Percentiles rank a stretch among this genome's conserved stretches.
Conservation (phyloP, 2,329 filamentous ascomycete genomes). For the Aspergillus costaricaensis region DNA sequence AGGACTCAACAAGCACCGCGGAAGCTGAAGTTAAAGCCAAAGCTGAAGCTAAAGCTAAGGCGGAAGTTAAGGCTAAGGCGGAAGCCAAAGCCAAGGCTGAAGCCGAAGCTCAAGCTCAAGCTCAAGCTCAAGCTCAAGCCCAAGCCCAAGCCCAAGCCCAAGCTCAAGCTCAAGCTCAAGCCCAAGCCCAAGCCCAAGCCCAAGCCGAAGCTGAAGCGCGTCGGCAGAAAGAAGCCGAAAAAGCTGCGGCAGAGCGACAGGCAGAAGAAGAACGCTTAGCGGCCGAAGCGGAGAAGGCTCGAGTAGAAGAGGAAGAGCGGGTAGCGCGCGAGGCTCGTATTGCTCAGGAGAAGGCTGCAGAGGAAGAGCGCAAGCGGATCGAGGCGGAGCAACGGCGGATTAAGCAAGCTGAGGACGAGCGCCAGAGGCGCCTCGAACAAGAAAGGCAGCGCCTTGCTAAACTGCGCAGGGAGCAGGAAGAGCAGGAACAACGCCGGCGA, state of each 20-base stretch:
- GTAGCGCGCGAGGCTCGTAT: slow-evolving; percentile 36
- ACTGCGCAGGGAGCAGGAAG: slow-evolving; percentile 47
- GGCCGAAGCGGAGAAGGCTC: slow-evolving; percentile 34
- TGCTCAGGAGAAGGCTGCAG: slow-evolving; percentile 46
- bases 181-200: background rate
- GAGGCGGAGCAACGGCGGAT: slow-evolving; percentile 46
- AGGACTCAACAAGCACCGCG: slow-evolving; percentile 26
- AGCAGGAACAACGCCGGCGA: slow-evolving; percentile 49
- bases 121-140: slow-evolving; percentile 15
- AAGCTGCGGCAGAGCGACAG: slow-evolving; percentile 35
- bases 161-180: too few relatives aligned
- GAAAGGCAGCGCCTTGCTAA: slow-evolving; percentile 46
- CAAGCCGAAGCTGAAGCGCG: slow-evolving; percentile 30
- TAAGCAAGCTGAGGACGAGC: slow-evolving; percentile 51
- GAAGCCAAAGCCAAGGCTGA: slow-evolving; percentile 8
- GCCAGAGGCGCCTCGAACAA: slow-evolving; percentile 45
- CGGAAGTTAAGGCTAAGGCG: too few relatives aligned
- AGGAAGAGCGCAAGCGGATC: slow-evolving; percentile 45
- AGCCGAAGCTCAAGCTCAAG: slow-evolving; percentile 25
- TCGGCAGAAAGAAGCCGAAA: slow-evolving; percentile 26
- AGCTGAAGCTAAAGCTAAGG: too few relatives aligned
- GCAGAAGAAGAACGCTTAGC: slow-evolving; percentile 33
- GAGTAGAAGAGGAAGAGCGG: slow-evolving; percentile 36
- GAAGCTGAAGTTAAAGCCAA: slow-evolving; percentile 21
- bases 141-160: too few relatives aligned